A percentile compares a stretch with the other conserved stretches of the same genome.
These are phyloP conservation scores for Sugiyamaella floridensis DNA, from an alignment of 805 yeast species.

Conservation along the genomic window DNA sequence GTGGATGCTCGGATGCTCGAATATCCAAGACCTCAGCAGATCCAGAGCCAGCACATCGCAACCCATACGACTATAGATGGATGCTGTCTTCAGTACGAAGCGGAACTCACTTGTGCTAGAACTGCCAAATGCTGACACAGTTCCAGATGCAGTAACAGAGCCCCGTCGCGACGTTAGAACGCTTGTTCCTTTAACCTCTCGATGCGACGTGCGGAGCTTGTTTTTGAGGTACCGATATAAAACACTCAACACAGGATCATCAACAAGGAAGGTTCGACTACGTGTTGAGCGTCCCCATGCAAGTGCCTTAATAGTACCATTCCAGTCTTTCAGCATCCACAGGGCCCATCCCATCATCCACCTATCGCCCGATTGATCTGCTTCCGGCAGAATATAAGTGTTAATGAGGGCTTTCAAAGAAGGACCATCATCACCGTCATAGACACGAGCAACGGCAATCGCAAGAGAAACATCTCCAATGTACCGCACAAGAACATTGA, in stretches of 20 bases:
- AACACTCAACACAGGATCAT: constrained; percentile 75
- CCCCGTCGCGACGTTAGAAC: constrained; percentile 34
- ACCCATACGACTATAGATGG: constrained; percentile 80
- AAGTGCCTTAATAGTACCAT: constrained; percentile 55
- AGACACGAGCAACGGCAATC: constrained; percentile 70
- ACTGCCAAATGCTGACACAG: neutral
- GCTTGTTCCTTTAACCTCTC: constrained; percentile 3
- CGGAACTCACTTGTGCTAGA: constrained; percentile 42
- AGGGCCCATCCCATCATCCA: constrained; percentile 81
- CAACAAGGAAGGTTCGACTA: constrained; percentile 43
- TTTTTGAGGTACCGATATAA: constrained; percentile 57
- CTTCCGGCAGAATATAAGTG: constrained; percentile 46
- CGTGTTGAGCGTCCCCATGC: constrained; percentile 27
- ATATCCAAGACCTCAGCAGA: constrained; percentile 62
- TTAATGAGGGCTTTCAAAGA: constrained; percentile 45
- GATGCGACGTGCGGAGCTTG: constrained; percentile 22
- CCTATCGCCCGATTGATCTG: constrained; percentile 57
- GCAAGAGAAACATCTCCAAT: constrained; percentile 68
- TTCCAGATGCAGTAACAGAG: neutral
- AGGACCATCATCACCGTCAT: constrained; percentile 55
- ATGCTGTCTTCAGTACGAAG: constrained; percentile 54
- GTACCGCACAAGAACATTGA: constrained; percentile 62
- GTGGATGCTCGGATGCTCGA: constrained; percentile 24
- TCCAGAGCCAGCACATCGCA: constrained; percentile 72
- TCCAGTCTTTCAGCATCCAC: constrained; percentile 52